Conservation (phyloP, 2,329 filamentous ascomycete species). For the Rhinocladiella mackenziei region DNA sequence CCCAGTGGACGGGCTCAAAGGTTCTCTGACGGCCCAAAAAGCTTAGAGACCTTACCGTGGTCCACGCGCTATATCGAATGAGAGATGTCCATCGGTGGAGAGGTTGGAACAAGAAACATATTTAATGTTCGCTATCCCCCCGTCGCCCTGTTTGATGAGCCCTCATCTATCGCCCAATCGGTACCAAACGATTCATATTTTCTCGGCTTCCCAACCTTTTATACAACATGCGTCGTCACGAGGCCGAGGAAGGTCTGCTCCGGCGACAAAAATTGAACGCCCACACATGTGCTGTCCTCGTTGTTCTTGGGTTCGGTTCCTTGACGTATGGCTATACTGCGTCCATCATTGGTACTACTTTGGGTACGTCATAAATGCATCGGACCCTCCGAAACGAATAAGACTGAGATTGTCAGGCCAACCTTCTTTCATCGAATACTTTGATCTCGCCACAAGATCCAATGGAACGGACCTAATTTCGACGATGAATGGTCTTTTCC, state of each 20-base stretch:
- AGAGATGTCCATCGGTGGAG: too few relatives aligned
- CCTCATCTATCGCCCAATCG: too few relatives aligned
- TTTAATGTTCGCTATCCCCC: too few relatives aligned
- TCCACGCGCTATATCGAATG: too few relatives aligned
- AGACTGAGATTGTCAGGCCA: slow-evolving; percentile 29
- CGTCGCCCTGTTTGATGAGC: too few relatives aligned
- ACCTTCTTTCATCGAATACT: slow-evolving; percentile 43
- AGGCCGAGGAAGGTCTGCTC: slow-evolving; percentile 14
- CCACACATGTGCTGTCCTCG: slow-evolving; percentile 20
- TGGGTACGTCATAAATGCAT: slow-evolving; percentile 27
- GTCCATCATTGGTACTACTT: slow-evolving; percentile 25
- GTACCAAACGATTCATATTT: not conserved
- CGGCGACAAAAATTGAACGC: slow-evolving; percentile 20
- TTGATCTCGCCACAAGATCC: slow-evolving; percentile 19
- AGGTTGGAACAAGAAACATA: too few relatives aligned
- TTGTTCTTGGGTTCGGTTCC: slow-evolving; percentile 22
- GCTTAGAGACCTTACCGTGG: too few relatives aligned
- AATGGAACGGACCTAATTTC: slow-evolving; percentile 25
- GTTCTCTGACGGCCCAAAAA: too few relatives aligned
- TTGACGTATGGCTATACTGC: slow-evolving; percentile 26
- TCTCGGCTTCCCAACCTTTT: too few relatives aligned
- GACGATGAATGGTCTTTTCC: slow-evolving; percentile 27
- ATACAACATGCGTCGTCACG: slow-evolving; percentile 13
- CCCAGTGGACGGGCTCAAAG: too few relatives aligned
- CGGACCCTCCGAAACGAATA: not conserved